Conservation (phyloP, 768 basidiomycete genomes). For the Dacryopinax primogenitus region DNA sequence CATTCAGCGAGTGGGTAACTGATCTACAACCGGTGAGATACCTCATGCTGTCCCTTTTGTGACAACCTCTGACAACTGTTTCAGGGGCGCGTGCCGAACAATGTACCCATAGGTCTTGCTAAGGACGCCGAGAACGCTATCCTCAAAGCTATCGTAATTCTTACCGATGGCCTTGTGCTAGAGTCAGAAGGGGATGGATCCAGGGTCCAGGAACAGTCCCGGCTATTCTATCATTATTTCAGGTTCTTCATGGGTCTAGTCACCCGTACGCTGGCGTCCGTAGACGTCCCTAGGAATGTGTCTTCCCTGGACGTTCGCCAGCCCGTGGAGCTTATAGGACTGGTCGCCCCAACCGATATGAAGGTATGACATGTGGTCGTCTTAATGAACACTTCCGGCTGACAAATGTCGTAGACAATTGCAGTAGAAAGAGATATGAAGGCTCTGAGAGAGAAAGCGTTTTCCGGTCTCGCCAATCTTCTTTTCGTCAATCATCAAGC, state of each 20-base stretch:
- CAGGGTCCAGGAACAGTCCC: slow-evolving; percentile 46
- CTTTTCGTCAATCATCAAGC: slow-evolving; percentile 75
- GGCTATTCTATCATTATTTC: slow-evolving; percentile 70
- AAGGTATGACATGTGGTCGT: background rate
- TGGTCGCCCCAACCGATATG: background rate
- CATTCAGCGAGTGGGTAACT: slow-evolving; percentile 6
- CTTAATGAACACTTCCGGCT: background rate
- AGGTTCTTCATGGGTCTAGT: slow-evolving; percentile 40
- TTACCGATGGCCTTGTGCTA: slow-evolving; percentile 64
- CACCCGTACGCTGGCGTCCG: background rate
- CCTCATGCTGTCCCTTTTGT: background rate
- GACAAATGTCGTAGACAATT: background rate
- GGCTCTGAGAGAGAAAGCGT: slow-evolving; percentile 57
- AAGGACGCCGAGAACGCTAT: slow-evolving; percentile 59
- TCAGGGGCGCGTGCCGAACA: background rate
- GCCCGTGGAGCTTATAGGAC: background rate
- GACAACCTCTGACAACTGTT: background rate
- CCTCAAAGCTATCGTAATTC: slow-evolving; percentile 57
- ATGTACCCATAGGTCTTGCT: slow-evolving; percentile 13
- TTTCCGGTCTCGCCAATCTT: slow-evolving; percentile 66
- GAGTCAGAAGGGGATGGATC: slow-evolving; percentile 39
- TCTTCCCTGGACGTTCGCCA: background rate
- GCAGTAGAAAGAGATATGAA: background rate
- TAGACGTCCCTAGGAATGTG: background rate
- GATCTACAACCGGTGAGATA: background rate